Percentiles rank a stretch among this genome's conserved stretches.
Evolutionary conservation across 352 stramenopile species (phyloP).

Genomic region (Phytophthora palmivora): DNA sequence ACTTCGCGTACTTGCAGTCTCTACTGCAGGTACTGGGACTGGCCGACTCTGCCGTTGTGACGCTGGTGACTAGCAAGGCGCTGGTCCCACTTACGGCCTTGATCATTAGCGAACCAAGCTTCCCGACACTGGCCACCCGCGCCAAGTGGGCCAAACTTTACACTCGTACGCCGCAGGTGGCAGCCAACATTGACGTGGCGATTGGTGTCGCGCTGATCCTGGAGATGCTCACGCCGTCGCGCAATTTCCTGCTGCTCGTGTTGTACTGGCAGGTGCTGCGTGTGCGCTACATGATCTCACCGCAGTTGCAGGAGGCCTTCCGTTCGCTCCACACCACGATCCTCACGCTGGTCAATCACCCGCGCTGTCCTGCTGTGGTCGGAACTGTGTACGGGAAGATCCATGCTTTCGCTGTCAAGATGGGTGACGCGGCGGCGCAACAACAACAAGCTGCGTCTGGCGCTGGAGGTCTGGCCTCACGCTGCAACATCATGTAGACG

Average conservation of each 20-base stretch:
- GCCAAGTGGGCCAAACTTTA: conserved; percentile 87
- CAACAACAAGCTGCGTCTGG: conserved; percentile 44
- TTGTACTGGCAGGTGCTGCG: conserved; percentile 92
- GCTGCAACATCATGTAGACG: conserved; percentile 80
- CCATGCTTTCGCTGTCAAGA: conserved; percentile 70
- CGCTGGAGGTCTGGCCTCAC: conserved; percentile 45
- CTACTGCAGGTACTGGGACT: conserved; percentile 71
- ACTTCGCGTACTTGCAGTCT: conserved; percentile 62
- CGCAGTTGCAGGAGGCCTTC: conserved; percentile 86
- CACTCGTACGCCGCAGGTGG: conserved; percentile 79
- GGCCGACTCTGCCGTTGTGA: conserved; percentile 43
- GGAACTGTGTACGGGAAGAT: conserved; percentile 71
- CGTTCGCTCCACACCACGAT: conserved; percentile 70
- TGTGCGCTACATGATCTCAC: conserved; percentile 93
- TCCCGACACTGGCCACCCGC: conserved; percentile 53
- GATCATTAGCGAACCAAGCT: conserved; percentile 70
- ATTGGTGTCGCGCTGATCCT: conserved; percentile 84
- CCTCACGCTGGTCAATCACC: conserved; percentile 66
- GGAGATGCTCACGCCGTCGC: conserved; percentile 83
- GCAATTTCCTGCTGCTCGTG: conserved; percentile 88
- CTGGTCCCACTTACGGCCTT: conserved; percentile 63
- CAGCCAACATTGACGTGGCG: conserved; percentile 81
- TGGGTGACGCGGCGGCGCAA: conserved; percentile 63
- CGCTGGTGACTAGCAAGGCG: conserved; percentile 51
- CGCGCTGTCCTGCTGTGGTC: conserved; percentile 69